A percentile compares a stretch with the other conserved stretches of the same genome.
phyloP scores from a whole-genome alignment of 2,329 filamentous ascomycete species.

The Botrytis pseudocinerea region DNA sequence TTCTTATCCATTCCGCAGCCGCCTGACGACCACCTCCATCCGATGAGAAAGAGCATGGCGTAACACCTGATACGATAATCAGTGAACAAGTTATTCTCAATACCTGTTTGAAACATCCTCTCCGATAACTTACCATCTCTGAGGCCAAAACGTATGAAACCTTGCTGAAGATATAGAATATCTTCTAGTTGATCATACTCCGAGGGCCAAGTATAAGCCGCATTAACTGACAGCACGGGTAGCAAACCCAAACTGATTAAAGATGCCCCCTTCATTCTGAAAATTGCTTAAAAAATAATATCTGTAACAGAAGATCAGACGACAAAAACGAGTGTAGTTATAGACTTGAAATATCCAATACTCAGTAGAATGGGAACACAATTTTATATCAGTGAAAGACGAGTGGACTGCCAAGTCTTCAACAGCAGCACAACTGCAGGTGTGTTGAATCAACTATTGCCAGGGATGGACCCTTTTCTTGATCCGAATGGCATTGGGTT shows the following conservation, averaged over 20 bases:
- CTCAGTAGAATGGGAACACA: background rate
- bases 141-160: background rate
- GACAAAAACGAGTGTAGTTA: background rate
- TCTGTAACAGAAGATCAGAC: background rate
- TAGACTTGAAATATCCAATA: background rate
- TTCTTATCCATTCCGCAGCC: slow-evolving; percentile 58
- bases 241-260: background rate
- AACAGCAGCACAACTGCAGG: background rate
- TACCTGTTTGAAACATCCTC: no score
- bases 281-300: background rate
- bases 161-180: background rate
- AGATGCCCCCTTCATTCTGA: background rate
- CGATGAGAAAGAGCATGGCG: background rate
- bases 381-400: background rate
- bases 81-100: background rate
- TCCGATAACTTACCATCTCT: background rate
- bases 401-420: background rate
- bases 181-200: background rate
- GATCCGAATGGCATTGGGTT: background rate
- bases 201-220: slow-evolving; percentile 9
- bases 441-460: background rate
- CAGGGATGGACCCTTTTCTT: background rate
- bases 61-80: background rate
- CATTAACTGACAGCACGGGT: slow-evolving; percentile 1
- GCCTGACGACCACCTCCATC: slow-evolving; percentile 1